Percentiles rank a stretch among this genome's conserved stretches.
Conservation (phyloP, 306 rosid genomes). For the Begonia fuchsioides region DNA sequence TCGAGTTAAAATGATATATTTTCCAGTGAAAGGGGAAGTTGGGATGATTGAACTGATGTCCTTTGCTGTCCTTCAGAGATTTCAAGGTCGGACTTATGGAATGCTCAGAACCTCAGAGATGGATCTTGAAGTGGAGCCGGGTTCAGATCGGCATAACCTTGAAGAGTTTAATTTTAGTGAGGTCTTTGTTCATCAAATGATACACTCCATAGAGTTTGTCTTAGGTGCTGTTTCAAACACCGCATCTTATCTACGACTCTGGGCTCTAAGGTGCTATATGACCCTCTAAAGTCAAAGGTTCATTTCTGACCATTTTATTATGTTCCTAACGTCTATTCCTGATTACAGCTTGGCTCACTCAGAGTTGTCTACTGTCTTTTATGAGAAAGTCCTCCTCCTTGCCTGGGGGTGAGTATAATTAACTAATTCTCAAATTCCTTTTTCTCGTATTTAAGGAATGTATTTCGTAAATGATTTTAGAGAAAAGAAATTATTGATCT, state of each 20-base stretch:
- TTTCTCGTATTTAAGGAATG: not conserved
- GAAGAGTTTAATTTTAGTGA: slow-evolving; percentile 94
- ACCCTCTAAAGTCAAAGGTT: slow-evolving; percentile 6
- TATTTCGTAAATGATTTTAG: not conserved
- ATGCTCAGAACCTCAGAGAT: slow-evolving; percentile 70
- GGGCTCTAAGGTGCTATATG: slow-evolving; percentile 81
- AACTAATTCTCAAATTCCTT: not conserved
- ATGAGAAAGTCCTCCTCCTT: slow-evolving; percentile 90
- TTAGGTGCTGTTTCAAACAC: slow-evolving; percentile 99
- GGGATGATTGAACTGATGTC: not conserved
- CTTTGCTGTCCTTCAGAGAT: slow-evolving; percentile 45
- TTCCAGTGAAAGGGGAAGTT: not conserved
- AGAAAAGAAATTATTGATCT: not conserved
- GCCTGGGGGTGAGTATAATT: slow-evolving; percentile 87
- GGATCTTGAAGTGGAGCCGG: slow-evolving; percentile 82
- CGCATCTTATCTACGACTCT: slow-evolving; percentile 97
- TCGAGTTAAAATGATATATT: too few relatives aligned
- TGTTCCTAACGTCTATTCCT: slow-evolving; percentile 11
- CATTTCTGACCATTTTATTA: slow-evolving; percentile 8
- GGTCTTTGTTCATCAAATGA: slow-evolving; percentile 98
- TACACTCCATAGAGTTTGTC: slow-evolving; percentile 92
- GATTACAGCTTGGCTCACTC: slow-evolving; percentile 95
- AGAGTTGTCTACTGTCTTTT: slow-evolving; percentile 92
- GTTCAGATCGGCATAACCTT: slow-evolving; percentile 69
- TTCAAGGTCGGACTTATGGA: slow-evolving; percentile 89